Base-by-base conservation (phyloP, 2,329 filamentous ascomycete species). In the Trichoderma koningii region DNA sequence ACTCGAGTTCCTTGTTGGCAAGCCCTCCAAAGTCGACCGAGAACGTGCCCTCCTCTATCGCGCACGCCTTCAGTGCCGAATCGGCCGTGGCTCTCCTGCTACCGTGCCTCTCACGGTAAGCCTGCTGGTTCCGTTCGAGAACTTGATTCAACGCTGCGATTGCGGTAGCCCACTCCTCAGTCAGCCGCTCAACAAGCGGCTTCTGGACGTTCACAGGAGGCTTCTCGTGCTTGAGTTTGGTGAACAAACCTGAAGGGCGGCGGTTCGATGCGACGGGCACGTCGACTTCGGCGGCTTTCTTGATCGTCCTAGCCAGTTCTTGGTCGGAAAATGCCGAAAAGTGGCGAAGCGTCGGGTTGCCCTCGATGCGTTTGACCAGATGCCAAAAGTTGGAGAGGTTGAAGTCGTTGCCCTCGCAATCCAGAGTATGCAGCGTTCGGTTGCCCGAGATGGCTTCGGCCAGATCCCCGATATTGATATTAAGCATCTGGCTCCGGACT, bases 401-500 rank as follows among this genome's bases (percentile, higher is more conserved):
- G 69, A 86, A 82, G 61, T 80, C 80, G 66, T 86, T 86, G 68
- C 81, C 79, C 47, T 82, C 80, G 68, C 82, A 84, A 70, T 87
- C 84, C 17, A 87, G 73, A 62, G 83, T 83, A 30, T 78, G 77
- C 3, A 87, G 76, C 0, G 79, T 79, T 66, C 74, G 76, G 70
- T 85, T 86, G 34, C 74, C 72, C 5, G 79, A 77, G 17, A 87
- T 77, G 2, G 82, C 81, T 47, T 78, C 78, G 47, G 82, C 83
- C 48, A 85, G 71, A 55, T 82, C 80, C 28, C 82, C 84, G 21
- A 83, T 80, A 64, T 85, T 84, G 68, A 81, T 76, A 67, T 83
- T 81, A 7, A 84, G 77, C 74, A 83, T 81, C 71, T 87, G 84
- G 70, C 83, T 86, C 67, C 83, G 81, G 53, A 87, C 77, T 1